Base-by-base conservation (phyloP, 2,329 filamentous ascomycete genomes). In the Diaporthe destruens region DNA sequence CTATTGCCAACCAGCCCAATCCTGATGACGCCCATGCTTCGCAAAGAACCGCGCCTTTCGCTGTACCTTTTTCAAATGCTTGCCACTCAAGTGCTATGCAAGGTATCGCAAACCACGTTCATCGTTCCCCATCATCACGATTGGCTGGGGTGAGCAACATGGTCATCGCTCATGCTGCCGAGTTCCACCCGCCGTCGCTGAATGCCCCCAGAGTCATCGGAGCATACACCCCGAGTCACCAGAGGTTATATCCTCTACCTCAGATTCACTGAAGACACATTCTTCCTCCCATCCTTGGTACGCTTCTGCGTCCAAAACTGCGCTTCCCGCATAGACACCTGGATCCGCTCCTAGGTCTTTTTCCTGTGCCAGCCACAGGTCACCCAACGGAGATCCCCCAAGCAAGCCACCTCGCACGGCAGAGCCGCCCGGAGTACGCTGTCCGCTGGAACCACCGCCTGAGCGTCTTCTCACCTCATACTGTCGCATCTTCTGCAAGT, bases 11-110 rank as follows among this genome's bases (percentile, higher is more conserved):
- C 55, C 25, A 51, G 23, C n/a, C 44, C 23, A 12, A 54, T n/a
- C 67, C 68, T 18, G 5, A 20, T 61, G 68, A 61, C 68, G 54
- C 68, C 68, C 20, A 29, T 34, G 61, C 61, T 32, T 61, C 29
- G 23, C 55, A 70, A 53, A 71, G 47, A 53, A 25, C 29, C 49
- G 32, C 63, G 51, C 68, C 39, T 23, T n/a, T 66, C 47, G 72
- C 61, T 68, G 25, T 56, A 49, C 32, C 53, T 36, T 61, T 51
- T 51, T 44, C n/a, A 59, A 55, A 47, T 49, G 54, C 61, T n/a
- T 63, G 34, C 47, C 53, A 47, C 61, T 39, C 61, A 66, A 53
- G 61, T 67, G 72, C 54, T 71, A 68, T 71, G 72, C 72, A 63
- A 68, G 59, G 54, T 67, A 71, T 55, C 39, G 32, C 36, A 34